These are phyloP conservation scores for Panaeolus cyanescens DNA, from an alignment of 768 basidiomycete species.

Conservation along the genomic window DNA sequence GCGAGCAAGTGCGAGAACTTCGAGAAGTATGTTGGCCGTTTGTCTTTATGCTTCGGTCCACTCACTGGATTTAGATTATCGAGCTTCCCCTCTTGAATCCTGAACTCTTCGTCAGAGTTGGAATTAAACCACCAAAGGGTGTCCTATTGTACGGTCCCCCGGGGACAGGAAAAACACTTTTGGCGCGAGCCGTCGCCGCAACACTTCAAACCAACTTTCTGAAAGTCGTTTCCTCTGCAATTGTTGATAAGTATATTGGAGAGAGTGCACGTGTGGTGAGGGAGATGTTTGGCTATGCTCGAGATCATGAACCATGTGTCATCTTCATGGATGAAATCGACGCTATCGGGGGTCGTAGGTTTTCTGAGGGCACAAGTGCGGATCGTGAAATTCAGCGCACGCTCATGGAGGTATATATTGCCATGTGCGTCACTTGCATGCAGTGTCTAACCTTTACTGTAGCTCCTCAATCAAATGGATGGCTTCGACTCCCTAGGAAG, in stretches of 20 bases:
- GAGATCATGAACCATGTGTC: conserved; percentile 97
- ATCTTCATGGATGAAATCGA: conserved; percentile 99
- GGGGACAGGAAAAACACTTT: conserved; percentile 94
- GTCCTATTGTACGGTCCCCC: conserved; percentile 96
- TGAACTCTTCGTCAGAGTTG: conserved; percentile 92
- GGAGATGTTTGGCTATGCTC: conserved; percentile 99
- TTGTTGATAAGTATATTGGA: conserved; percentile 98
- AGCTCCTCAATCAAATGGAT: conserved; percentile 99
- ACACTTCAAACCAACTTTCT: conserved; percentile 95
- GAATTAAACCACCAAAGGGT: conserved; percentile 95
- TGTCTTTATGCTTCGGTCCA: not conserved
- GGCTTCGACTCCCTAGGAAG: conserved; percentile 96
- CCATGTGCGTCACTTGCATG: not conserved
- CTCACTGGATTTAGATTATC: conserved; percentile 64
- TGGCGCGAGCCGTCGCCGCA: conserved; percentile 95
- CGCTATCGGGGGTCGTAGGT: conserved; percentile 87
- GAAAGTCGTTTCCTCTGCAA: conserved; percentile 97
- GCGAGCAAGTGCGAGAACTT: conserved; percentile 95
- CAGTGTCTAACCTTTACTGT: conserved; percentile 5
- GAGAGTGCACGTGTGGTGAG: conserved; percentile 95
- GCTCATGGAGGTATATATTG: conserved; percentile 76
- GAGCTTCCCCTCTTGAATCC: conserved; percentile 94
- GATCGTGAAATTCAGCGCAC: conserved; percentile 99
- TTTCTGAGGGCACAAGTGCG: conserved; percentile 95
- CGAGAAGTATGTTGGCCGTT: conserved; percentile 76